Base-by-base conservation (phyloP, 768 basidiomycete species). In the Tulasnella sp. region DNA sequence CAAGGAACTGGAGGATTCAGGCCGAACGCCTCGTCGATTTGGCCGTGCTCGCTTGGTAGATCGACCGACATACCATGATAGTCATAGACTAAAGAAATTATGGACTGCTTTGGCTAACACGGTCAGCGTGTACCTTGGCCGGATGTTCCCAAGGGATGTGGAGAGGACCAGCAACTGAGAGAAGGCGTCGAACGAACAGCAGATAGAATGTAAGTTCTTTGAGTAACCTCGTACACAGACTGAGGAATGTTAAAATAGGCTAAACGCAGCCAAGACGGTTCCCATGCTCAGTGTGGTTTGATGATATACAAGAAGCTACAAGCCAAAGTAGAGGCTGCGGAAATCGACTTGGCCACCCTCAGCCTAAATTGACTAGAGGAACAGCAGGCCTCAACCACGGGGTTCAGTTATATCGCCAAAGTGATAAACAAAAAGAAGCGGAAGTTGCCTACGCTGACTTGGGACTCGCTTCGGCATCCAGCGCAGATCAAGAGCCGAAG, bases 91-190 rank as follows among this genome's bases (percentile, higher is more conserved):
- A 6, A 42, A 75, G 22, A 42, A 9, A 4, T 82, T 84, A 1
- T 86, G 89, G 20, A 89, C 89, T 74, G 85, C 86, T 58, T 87
- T 90, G 3, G 86, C 86, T 42, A 86, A 84, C 72, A 86, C 90
- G 83, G 88, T 89, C 0, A 86, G 85, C 31, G 85, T 83, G 83
- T 90, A 89, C 80, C 85, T 86, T 40, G 81, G 81, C 37, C 86
- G 83, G 80, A 85, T 85, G 1, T 85, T 90, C 50, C 83, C 83
- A 75, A 90, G 90, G 83, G 88, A 87, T 28, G 85, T 84, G 74
- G 89, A 87, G n/a, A 87, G 90, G 42, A 87, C 83, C 54, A 86
- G 88, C 73, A 87, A 90, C 80, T 90, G 89, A 90, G 89, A 80
- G 72, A 83, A 16, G 16, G 48, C 42, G 86, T 28, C 72, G 77